These are phyloP conservation scores for Hirsutella thompsonii DNA, from an alignment of 2,329 filamentous ascomycete genomes.

Conservation along the genomic window DNA sequence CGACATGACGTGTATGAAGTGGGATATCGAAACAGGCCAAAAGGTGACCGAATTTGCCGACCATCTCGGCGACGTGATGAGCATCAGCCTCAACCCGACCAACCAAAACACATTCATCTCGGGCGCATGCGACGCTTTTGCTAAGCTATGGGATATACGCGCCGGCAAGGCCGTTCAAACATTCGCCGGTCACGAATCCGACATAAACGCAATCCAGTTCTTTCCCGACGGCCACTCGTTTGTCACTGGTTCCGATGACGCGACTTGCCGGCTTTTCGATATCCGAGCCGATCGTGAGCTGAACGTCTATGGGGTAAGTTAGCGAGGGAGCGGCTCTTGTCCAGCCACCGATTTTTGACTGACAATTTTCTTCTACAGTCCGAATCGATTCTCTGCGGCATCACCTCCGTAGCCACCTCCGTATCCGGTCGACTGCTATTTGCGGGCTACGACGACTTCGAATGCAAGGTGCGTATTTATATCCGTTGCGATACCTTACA, in stretches of 20 bases:
- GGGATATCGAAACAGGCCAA: constrained; percentile 96
- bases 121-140: constrained; percentile 97
- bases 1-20: constrained; percentile 99
- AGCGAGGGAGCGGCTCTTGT: neutral
- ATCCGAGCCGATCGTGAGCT: constrained; percentile 83
- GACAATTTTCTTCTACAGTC: constrained; percentile 44
- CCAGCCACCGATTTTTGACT: constrained; percentile 7
- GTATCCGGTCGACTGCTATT: constrained; percentile 92
- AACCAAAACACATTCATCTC: constrained; percentile 99
- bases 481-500: neutral
- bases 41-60: constrained; percentile 98
- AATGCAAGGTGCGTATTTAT: constrained; percentile 81
- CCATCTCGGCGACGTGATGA: constrained; percentile 98
- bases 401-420: constrained; percentile 95
- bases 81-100: constrained; percentile 97
- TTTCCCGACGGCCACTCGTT: constrained; percentile 99
- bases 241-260: constrained; percentile 94
- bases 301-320: constrained; percentile 54
- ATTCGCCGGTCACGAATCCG: constrained; percentile 94
- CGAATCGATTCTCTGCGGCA: constrained; percentile 92
- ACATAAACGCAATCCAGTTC: constrained; percentile 99
- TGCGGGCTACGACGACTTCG: constrained; percentile 96
- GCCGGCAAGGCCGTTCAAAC: constrained; percentile 97
- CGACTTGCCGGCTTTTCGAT: constrained; percentile 93
- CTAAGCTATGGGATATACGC: constrained; percentile 97